These are phyloP conservation scores for Xerocomus nothofagi DNA, from an alignment of 1,284 basidiomycete species.

Conservation along the genomic window DNA sequence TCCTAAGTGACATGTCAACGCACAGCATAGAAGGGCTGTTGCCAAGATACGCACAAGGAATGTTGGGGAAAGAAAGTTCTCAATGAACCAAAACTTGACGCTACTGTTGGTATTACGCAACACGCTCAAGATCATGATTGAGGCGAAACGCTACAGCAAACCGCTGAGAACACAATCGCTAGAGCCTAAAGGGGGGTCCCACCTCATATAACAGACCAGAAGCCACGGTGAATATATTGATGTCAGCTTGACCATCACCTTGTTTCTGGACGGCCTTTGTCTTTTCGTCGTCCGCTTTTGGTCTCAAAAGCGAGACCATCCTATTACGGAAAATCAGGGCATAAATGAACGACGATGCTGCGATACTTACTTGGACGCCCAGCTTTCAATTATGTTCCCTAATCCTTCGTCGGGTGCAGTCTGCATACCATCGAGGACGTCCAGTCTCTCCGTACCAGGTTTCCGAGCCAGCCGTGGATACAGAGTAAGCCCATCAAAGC, in stretches of 20 bases:
- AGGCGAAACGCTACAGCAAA: constrained; percentile 81
- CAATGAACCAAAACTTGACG: constrained; percentile 99
- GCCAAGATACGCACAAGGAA: constrained; percentile 68
- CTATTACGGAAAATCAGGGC: constrained; percentile 35
- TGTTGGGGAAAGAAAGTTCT: constrained; percentile 97
- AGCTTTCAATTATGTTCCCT: constrained; percentile 43
- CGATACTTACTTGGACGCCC: constrained; percentile 50
- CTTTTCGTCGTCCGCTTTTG: constrained; percentile 21
- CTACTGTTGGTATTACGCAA: constrained; percentile 89
- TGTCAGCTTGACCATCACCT: constrained; percentile 65
- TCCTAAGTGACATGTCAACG: constrained; percentile 50
- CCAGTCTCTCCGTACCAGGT: constrained; percentile 76
- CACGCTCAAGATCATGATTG: constrained; percentile 97
- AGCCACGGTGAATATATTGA: constrained; percentile 99
- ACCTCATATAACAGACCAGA: constrained; percentile 96
- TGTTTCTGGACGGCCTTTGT: constrained; percentile 19
- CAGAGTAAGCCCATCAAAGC: constrained; percentile 85
- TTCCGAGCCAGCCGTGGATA: constrained; percentile 77
- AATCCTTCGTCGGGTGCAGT: constrained; percentile 33
- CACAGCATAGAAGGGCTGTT: neutral
- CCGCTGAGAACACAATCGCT: constrained; percentile 4
- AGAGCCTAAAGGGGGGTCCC: neutral
- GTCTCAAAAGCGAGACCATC: constrained; percentile 54
- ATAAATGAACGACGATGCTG: neutral
- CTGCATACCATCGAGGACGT: constrained; percentile 66